Base-by-base conservation (phyloP, 176 grass and related monocot species). In the Oryza nivara region DNA sequence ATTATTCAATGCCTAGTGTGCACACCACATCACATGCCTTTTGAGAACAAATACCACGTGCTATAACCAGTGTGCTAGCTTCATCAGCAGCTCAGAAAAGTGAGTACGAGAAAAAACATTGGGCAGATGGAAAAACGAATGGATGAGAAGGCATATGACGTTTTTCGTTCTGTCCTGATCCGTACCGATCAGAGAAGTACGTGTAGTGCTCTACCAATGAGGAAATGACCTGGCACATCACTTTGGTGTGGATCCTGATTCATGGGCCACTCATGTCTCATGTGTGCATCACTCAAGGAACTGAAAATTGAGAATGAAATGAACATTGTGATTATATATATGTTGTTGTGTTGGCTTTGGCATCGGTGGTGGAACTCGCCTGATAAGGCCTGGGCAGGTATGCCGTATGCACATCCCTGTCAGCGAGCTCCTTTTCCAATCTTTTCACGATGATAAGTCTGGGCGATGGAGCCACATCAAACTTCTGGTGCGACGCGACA, bases 221-320 rank as follows among this genome's bases (percentile, higher is more conserved):
- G 9, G 9, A 2, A 44, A 44, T 52, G 30, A 11, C 44, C 9
- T 40, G 43, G 47, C 19, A 49, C 10, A 17, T 49, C 73, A 68
- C 82, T 84, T 76, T 58, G 51, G 14, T 19, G 58, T 63, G 19
- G 58, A 63, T 63, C 58, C n/a, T 63, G 58, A 63, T 63, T 63
- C 58, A 11, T 61, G 20, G 7, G 52, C 34, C 52, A 58, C n/a
- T 40, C 56, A 23, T 32, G 30, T 23, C n/a, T 40, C 56, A 23
- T 32, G 30, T 23, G 32, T 61, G 30, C 74, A 38, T 22, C 11
- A 19, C 30, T 58, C 11, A 6, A 20, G 48, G 49, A 16, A 52
- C 15, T 4, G 16, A 19, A 58, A 58, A n/a, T n/a, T 58, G 54
- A 58, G 54, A 58, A 58, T 58, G 54, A n/a, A 58, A 9, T 58